Evolutionary conservation across 164 flowering plant genomes (phyloP), one percentile per base, ranked within the genome.

Genomic region (Akebia trifoliata): DNA sequence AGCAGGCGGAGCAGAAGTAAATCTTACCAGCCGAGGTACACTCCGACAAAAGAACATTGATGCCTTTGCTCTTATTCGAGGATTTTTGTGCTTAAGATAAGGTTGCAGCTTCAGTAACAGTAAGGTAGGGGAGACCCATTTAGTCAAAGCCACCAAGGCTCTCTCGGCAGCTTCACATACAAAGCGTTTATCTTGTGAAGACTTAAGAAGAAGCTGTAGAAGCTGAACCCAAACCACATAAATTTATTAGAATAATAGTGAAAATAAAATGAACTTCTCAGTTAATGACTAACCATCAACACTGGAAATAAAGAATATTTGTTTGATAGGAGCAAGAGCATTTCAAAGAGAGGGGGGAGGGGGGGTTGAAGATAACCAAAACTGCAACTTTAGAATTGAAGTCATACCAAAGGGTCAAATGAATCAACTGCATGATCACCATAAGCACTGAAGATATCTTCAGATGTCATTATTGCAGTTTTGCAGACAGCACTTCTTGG

Each of bases 401-500:
- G n/a, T n/a, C 53, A 59, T 88, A 84, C 97, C 80, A 91, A 51
- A 38, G 90, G 88, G 57, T 86, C 96, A 70, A 88, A 39, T 28
- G 61, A 79, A 66, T 86, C 95, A 60, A 86, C 67, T 35, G 86
- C 68, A 26, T 53, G 64, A 71, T 88, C 93, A 51, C 81, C 68
- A 62, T 84, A 91, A n/a, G 80, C 87, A 29, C 59, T 72, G 69
- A 92, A 86, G 44, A 92, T 67, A 67, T 92, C 96, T 17, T 85
- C 81, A 25, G 81, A 75, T 45, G 98, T 70, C 98, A 92, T 87
- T 56, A 85, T 72, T 56, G 95, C 90, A 50, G 98, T 92, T 64
- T 92, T 92, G 67, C 91, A 85, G n/a, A 92, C 80, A 69, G 97
- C 98, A 70, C 97, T 92, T 75, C 97, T 85, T 14, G 98, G 98